Base-by-base conservation (phyloP, 441 rosid genomes). In the Adansonia grandidieri region DNA sequence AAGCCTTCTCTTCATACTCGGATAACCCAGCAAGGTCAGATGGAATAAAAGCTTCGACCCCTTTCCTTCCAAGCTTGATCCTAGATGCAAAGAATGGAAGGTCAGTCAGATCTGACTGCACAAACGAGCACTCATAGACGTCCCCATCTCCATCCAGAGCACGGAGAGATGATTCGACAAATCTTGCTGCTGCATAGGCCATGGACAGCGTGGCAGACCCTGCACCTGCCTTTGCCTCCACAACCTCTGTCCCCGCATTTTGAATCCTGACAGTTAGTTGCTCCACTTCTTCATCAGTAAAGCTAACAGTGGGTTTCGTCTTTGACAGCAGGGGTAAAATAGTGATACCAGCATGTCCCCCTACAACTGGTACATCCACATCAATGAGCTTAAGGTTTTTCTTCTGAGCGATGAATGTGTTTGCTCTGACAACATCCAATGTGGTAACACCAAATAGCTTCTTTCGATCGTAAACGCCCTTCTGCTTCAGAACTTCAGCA, bases 121-220 rank as follows among this genome's bases (percentile, higher is more conserved):
- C 94, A 71, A 75, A 96, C 0, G 95, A 80, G 77, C 98, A 94
- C 86, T 96, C 99, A 0, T 96, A 94, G 2, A 96, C 98, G 74
- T 94, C 98, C 1, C 84, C 90, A 80, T 94, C 98, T 58, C 99
- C 99, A 68, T 94, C 98, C 69, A 96, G 86, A 58, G 98, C 99
- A 70, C 97, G 97, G 15, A 96, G 97, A 79, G 98, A 93, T 24
- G 99, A 92, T 88, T 96, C 98, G 0, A 94, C 98, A 83, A 96
- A 96, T 87, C 98, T 89, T 11, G 99, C 99, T 8, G 98, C 98
- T 17, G 98, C 99, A 80, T 96, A 93, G 9, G 96, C 98, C 98
- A 94, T 94, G 15, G 99, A 97, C 77, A 97, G 83, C 13, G 98
- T 94, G 54, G 99, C 98, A 45, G 99, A 97, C 24, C 98, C 99